Evolutionary conservation across 2,329 filamentous ascomycete species (phyloP).

Genomic region (Trichophyton schoenleinii): DNA sequence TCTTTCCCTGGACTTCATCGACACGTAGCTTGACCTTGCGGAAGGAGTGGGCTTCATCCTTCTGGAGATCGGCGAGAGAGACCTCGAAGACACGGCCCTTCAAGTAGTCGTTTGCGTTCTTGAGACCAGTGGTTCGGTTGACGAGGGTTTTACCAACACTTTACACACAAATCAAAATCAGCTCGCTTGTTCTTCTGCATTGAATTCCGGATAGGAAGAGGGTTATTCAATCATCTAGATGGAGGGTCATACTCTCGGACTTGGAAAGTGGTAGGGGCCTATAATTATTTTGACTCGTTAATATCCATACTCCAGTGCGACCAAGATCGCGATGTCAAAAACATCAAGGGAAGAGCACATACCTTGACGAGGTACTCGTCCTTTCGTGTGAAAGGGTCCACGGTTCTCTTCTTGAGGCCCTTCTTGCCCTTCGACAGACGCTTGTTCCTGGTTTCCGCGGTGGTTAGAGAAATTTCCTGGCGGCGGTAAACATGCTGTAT

Average conservation of each 20-base stretch:
- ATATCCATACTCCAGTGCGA: neutral
- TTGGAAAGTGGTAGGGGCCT: conserved; percentile 92
- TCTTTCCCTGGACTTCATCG: conserved; percentile 99
- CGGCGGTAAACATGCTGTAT: conserved; percentile 6
- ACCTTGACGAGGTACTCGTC: conserved; percentile 99
- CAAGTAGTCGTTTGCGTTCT: conserved; percentile 98
- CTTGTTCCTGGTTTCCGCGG: conserved; percentile 64
- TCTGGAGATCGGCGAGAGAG: conserved; percentile 96
- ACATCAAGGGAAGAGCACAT: conserved; percentile 19
- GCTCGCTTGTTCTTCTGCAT: conserved; percentile 9
- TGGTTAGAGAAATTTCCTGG: conserved; percentile 6
- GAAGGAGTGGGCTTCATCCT: conserved; percentile 99
- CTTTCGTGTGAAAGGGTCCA: conserved; percentile 96
- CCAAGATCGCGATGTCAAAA: neutral
- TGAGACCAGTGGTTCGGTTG: conserved; percentile 98
- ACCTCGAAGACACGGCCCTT: conserved; percentile 99
- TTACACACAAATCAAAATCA: conserved; percentile 16
- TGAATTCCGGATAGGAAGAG: neutral
- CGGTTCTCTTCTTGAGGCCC: conserved; percentile 98
- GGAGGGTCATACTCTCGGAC: conserved; percentile 70
- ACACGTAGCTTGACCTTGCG: conserved; percentile 98
- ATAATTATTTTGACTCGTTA: conserved; percentile 3
- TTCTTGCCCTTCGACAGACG: conserved; percentile 99
- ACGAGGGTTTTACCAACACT: conserved; percentile 99
- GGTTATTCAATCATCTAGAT: neutral